A percentile compares a stretch with the other conserved stretches of the same genome.
These are phyloP conservation scores for Ophiostoma sp. DNA, from an alignment of 2,329 filamentous ascomycete genomes.

Conservation along the genomic window DNA sequence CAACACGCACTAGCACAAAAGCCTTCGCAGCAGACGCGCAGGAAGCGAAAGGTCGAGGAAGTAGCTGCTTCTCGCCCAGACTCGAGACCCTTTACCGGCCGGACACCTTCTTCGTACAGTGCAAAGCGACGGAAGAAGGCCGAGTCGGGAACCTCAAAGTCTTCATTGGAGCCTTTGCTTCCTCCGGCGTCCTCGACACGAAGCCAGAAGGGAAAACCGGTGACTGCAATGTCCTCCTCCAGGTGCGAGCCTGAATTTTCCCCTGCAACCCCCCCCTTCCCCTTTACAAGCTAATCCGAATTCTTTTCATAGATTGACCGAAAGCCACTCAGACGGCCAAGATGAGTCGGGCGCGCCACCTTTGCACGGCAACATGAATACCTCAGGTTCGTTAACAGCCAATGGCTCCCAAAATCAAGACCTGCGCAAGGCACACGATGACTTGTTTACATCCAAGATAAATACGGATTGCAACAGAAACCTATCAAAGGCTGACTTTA, in stretches of 20 bases:
- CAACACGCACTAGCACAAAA: slow-evolving; percentile 15
- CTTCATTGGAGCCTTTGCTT: slow-evolving; percentile 36
- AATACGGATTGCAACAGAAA: background rate
- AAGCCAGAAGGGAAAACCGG: slow-evolving; percentile 61
- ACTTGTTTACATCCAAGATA: background rate
- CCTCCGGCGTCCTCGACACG: slow-evolving; percentile 45
- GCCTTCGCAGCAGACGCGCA: slow-evolving; percentile 24
- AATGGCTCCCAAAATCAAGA: background rate
- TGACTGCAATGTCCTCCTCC: slow-evolving; percentile 70
- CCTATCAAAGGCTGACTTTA: background rate
- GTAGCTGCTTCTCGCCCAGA: slow-evolving; percentile 17
- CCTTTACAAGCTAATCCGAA: background rate
- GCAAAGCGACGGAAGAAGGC: slow-evolving; percentile 67
- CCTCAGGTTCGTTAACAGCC: slow-evolving; percentile 39
- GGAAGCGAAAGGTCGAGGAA: slow-evolving; percentile 15
- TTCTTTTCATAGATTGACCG: background rate
- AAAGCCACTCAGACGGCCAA: background rate
- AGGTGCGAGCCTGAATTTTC: slow-evolving; percentile 51
- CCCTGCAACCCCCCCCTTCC: background rate
- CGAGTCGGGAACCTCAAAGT: slow-evolving; percentile 43
- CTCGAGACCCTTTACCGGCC: background rate
- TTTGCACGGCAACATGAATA: slow-evolving; percentile 63
- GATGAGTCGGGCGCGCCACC: slow-evolving; percentile 30
- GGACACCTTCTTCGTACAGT: slow-evolving; percentile 52
- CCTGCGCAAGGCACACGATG: background rate